Percentiles rank a stretch among this genome's conserved stretches.
These are phyloP conservation scores for Saccharum officinarum DNA, from an alignment of 176 grass and related monocot genomes.

Conservation along the genomic window DNA sequence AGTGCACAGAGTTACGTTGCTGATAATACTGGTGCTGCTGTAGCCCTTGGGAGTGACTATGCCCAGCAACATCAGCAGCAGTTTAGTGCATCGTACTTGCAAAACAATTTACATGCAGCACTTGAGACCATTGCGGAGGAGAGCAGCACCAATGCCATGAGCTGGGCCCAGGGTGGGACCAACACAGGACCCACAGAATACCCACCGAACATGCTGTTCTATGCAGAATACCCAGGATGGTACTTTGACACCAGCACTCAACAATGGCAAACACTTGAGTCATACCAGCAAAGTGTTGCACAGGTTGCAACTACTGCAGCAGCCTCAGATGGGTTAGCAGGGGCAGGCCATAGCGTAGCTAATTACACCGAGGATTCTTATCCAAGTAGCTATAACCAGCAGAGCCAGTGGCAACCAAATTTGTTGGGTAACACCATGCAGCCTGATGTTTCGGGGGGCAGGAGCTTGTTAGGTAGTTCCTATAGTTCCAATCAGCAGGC, in stretches of 20 bases:
- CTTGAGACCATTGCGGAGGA: constrained; percentile 81
- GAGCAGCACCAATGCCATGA: constrained; percentile 18
- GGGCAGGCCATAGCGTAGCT: constrained; percentile 8
- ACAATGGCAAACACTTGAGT: constrained; percentile 70
- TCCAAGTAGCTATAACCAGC: constrained; percentile 18
- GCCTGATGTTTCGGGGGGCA: constrained; percentile 30
- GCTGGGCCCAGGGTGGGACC: constrained; percentile 40
- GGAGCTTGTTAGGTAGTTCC: constrained; percentile 35
- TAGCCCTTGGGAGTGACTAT: constrained; percentile 3
- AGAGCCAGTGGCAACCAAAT: constrained; percentile 37
- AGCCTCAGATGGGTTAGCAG: constrained; percentile 22
- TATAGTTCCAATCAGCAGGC: constrained; percentile 32
- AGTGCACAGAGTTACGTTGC: constrained; percentile 31
- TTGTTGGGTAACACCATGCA: constrained; percentile 38
- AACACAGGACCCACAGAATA: constrained; percentile 42
- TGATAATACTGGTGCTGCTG: constrained; percentile 17
- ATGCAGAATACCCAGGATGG: constrained; percentile 81
- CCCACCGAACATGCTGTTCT: constrained; percentile 85
- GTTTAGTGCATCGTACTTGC: constrained; percentile 38
- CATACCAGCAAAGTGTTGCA: constrained; percentile 45
- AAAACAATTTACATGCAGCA: constrained; percentile 49
- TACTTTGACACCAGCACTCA: constrained; percentile 83
- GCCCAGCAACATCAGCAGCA: constrained; percentile 26
- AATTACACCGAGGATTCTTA: constrained; percentile 17
- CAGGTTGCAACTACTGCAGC: constrained; percentile 37